Evolutionary conservation across 768 basidiomycete species (phyloP).

Genomic region (Rhodotorula taiwanensis): DNA sequence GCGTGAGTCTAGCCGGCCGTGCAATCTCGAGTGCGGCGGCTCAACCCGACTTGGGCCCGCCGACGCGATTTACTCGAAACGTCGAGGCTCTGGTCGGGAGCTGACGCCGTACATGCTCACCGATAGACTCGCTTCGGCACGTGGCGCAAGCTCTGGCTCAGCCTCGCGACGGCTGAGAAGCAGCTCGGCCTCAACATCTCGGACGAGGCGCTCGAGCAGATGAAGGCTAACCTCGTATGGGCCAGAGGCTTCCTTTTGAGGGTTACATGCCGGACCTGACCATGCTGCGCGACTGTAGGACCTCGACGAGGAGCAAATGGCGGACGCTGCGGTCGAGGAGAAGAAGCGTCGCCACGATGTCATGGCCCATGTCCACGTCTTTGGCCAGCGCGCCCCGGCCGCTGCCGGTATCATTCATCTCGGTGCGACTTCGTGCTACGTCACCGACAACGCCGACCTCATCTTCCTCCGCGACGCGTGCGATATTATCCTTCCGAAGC

Average conservation of each 20-base stretch:
- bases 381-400: slow-evolving; percentile 45
- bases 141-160: slow-evolving; percentile 93
- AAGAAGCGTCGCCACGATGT: slow-evolving; percentile 97
- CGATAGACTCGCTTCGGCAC: slow-evolving; percentile 86
- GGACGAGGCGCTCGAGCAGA: slow-evolving; percentile 86
- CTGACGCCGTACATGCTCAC: not conserved
- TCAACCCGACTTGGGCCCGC: too few relatives aligned
- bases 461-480: slow-evolving; percentile 90
- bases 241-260: too few relatives aligned
- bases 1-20: slow-evolving; percentile 59
- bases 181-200: slow-evolving; percentile 84
- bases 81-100: not conserved
- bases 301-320: slow-evolving; percentile 81
- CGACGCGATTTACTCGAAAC: too few relatives aligned
- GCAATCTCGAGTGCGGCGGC: too few relatives aligned
- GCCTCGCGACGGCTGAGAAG: slow-evolving; percentile 92
- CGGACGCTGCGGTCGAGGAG: slow-evolving; percentile 84
- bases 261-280: not conserved
- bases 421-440: slow-evolving; percentile 97
- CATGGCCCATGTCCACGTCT: slow-evolving; percentile 99
- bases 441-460: slow-evolving; percentile 97
- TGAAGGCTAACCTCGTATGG: slow-evolving; percentile 84
- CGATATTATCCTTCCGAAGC: slow-evolving; percentile 72
- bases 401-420: slow-evolving; percentile 50
- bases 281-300: slow-evolving; percentile 49